Evolutionary conservation across 306 rosid genomes (phyloP), one percentile per base, ranked within the genome.

Genomic region (Alnus rubra): DNA sequence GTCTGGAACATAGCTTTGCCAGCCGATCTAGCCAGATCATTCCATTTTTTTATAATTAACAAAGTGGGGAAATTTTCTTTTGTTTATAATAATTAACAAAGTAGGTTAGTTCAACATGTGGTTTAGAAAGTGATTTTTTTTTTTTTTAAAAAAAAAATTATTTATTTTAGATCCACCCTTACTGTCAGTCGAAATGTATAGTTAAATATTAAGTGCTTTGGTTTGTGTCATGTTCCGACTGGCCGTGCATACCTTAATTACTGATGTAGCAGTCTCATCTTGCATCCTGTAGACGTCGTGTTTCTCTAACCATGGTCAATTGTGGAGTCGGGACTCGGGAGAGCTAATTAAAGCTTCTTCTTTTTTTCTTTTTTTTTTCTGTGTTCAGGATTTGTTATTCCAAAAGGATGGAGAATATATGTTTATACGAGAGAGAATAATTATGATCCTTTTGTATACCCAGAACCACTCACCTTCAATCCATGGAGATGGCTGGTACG

Each of bases 401-500:
- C 99, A 42, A 82, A 89, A 80, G 99, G 97, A 53, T 96, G 99
- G 99, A 93, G 92, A 74, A 96, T 96, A 19, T 96, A 96, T 78
- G 97, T 96, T 16, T 96, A 93, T 23, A 96, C 99, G 39, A 90
- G 99, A 73, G 99, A 96, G 86, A 89, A 84, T 33, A 96, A 96
- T 72, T 96, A 96, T 79, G 94, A 91, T 74, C 86, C 82, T 14
- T 84, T 82, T 82, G 80, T 89, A 48, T 96, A 96, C 82, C 85
- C 98, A 7, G 99, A 96, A 7, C 99, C 99, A 9, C 85, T 88
- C 4, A 76, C 81, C 74, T 96, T 96, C 80, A 89, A 96, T 78
- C 99, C 99, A 44, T 93, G 99, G 99, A 90, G 99, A 88, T 96
- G 98, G 98, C 74, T 96, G 97, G 98, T 95, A 68, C 68, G 92